Percentiles rank a stretch among this genome's conserved stretches.
phyloP scores from a whole-genome alignment of 2,329 filamentous ascomycete species.

The Alternaria conjuncta region DNA sequence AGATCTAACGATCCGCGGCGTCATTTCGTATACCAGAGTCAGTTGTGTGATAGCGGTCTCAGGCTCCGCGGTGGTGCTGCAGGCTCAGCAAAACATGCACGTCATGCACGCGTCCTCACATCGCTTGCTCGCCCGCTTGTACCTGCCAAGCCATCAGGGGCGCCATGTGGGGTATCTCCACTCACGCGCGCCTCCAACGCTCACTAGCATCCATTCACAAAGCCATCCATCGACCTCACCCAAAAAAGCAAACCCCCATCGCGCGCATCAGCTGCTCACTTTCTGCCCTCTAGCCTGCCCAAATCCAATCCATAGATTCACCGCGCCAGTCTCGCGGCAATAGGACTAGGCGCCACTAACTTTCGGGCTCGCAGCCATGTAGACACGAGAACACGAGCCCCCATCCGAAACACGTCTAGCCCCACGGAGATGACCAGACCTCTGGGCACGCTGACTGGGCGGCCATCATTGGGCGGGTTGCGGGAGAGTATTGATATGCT shows the following conservation, averaged over 20 bases:
- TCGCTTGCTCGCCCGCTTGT: neutral
- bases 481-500: neutral
- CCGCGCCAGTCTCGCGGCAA: neutral
- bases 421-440: neutral
- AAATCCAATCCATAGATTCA: neutral
- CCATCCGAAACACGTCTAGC: slow-evolving; percentile 5
- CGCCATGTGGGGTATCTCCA: neutral
- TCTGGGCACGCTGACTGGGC: slow-evolving; percentile 2
- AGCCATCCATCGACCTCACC: neutral
- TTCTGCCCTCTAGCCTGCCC: neutral
- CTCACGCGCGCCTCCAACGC: neutral
- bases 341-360: neutral
- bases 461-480: neutral
- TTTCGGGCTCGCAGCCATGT: neutral
- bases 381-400: slow-evolving; percentile 4
- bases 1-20: neutral
- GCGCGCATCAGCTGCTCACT: neutral
- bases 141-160: slow-evolving; percentile 5
- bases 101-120: slow-evolving; percentile 1
- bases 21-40: neutral
- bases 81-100: neutral
- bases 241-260: neutral
- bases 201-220: neutral
- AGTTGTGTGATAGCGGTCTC: neutral
- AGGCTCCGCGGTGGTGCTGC: neutral